These are phyloP conservation scores for Ascochyta pisi DNA, from an alignment of 2,329 filamentous ascomycete species.

Conservation along the genomic window DNA sequence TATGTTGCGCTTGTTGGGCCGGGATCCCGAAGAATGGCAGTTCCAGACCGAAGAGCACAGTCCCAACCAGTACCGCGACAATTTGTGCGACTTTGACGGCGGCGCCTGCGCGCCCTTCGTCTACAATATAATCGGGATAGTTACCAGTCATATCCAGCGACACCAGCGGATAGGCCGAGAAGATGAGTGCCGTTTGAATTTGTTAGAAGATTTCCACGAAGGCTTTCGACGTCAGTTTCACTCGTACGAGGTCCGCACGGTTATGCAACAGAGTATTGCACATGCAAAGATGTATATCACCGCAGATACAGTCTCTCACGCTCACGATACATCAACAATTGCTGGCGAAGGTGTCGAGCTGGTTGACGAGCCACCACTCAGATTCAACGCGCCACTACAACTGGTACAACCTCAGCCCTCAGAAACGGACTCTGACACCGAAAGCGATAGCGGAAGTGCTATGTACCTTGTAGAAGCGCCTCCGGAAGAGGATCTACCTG, in stretches of 20 bases:
- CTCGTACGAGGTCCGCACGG: neutral
- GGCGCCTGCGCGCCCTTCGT: conserved; percentile 34
- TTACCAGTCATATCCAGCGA: conserved; percentile 2
- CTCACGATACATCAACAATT: neutral
- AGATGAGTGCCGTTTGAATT: neutral
- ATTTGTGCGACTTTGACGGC: conserved; percentile 16
- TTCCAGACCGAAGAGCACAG: conserved; percentile 3
- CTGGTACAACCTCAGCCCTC: neutral
- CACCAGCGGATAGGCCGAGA: neutral
- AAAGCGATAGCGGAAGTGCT: neutral
- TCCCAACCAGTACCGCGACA: conserved; percentile 23
- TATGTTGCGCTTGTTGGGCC: conserved; percentile 22
- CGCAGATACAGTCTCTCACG: neutral
- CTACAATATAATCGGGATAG: conserved; percentile 19
- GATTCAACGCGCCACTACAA: neutral
- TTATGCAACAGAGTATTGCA: neutral
- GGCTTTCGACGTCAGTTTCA: neutral
- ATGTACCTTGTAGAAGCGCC: neutral
- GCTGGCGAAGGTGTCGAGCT: neutral
- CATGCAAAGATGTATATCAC: neutral
- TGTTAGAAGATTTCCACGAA: neutral
- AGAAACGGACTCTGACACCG: neutral
- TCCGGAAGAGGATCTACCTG: neutral
- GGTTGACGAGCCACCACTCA: neutral
- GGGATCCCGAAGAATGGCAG: conserved; percentile 5